Percentiles rank a stretch among this genome's conserved stretches.
Evolutionary conservation across 148 eudicot species (phyloP).

Genomic region (Heliosperma pusillum): DNA sequence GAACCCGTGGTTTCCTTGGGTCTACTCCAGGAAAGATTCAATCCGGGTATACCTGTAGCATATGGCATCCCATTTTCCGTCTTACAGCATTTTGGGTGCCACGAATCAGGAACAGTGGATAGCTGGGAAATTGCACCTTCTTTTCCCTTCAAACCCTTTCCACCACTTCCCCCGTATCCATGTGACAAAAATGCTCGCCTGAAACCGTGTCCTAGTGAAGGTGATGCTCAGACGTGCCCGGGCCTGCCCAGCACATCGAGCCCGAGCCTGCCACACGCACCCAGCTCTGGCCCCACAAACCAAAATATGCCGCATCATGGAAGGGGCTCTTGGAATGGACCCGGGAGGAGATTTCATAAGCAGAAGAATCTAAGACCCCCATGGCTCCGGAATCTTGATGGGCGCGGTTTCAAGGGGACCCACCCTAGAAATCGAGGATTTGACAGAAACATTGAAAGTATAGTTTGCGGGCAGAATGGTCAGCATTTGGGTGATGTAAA

Average conservation of each 20-base stretch:
- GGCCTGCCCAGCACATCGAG: conserved; percentile 42
- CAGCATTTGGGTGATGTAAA: conserved; percentile 38
- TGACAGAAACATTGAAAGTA: conserved; percentile 29
- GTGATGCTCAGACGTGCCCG: conserved; percentile 28
- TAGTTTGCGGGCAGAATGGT: conserved; percentile 29
- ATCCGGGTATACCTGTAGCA: conserved; percentile 47
- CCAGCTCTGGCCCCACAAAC: conserved; percentile 22
- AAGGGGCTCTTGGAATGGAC: conserved; percentile 27
- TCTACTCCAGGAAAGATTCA: conserved; percentile 47
- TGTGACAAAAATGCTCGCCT: conserved; percentile 22
- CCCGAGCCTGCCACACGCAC: conserved; percentile 10
- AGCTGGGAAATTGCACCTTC: conserved; percentile 73
- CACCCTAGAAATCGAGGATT: conserved; percentile 36
- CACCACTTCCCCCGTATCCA: conserved; percentile 72
- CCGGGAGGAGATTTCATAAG: conserved; percentile 48
- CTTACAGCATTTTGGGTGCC: conserved; percentile 53
- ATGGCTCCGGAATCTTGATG: conserved; percentile 43
- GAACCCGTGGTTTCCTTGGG: conserved; percentile 38
- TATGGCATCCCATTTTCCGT: conserved; percentile 62
- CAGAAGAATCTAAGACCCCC: conserved; percentile 59
- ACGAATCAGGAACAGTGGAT: conserved; percentile 31
- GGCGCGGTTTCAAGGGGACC: conserved; percentile 43
- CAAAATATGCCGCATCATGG: conserved; percentile 29
- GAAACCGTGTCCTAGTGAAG: conserved; percentile 15
- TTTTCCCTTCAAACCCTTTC: conserved; percentile 73